phyloP scores from a whole-genome alignment of 2,329 filamentous ascomycete species.

The Beauveria sp. region DNA sequence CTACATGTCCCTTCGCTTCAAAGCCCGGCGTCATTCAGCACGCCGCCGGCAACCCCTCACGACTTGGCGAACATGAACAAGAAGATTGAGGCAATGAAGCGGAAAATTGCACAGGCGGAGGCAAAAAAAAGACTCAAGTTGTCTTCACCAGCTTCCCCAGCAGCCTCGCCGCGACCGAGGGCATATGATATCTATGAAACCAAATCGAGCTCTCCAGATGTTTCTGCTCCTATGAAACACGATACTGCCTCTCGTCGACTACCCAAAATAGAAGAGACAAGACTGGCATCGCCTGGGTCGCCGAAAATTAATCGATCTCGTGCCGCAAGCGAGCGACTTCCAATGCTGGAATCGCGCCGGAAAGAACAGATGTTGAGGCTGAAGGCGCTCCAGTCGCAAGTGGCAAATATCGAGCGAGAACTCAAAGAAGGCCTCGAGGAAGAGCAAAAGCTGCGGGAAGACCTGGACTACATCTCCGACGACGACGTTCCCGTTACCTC shows the following conservation, averaged over 20 bases:
- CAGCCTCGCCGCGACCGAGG: slow-evolving; percentile 15
- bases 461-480: slow-evolving; percentile 16
- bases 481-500: slow-evolving; percentile 1
- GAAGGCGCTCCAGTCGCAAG: slow-evolving; percentile 37
- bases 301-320: slow-evolving; percentile 17
- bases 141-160: slow-evolving; percentile 25
- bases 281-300: slow-evolving; percentile 19
- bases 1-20: slow-evolving; percentile 33
- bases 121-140: slow-evolving; percentile 42
- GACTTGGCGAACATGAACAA: slow-evolving; percentile 45
- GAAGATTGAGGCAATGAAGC: slow-evolving; percentile 54
- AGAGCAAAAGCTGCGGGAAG: slow-evolving; percentile 25
- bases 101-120: slow-evolving; percentile 51
- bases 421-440: slow-evolving; percentile 31
- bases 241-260: not conserved
- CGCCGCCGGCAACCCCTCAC: slow-evolving; percentile 30
- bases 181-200: slow-evolving; percentile 8
- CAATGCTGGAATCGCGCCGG: slow-evolving; percentile 28
- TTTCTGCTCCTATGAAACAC: not conserved
- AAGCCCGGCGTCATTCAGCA: slow-evolving; percentile 32
- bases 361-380: slow-evolving; percentile 38
- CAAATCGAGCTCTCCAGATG: slow-evolving; percentile 2
- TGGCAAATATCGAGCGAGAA: slow-evolving; percentile 41
- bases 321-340: slow-evolving; percentile 29
- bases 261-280: not conserved